Evolutionary conservation across 305 asterid species (phyloP).

Genomic region (Ilex paraguariensis): DNA sequence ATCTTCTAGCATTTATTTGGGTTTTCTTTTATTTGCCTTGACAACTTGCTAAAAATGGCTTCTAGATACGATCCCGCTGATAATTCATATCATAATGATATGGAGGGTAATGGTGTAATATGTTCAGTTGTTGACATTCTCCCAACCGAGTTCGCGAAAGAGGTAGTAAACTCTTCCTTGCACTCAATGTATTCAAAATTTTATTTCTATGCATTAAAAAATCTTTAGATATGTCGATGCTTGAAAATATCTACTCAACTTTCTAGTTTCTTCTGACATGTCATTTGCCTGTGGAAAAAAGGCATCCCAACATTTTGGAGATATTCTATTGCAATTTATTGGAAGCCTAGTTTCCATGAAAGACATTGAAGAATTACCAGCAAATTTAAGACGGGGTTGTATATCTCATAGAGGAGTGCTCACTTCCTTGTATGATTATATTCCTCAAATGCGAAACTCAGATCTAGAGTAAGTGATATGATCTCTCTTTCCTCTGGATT

Average conservation of each 20-base stretch:
- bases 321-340: constrained; percentile 70
- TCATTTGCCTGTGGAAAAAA: constrained; percentile 31
- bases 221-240: no score
- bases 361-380: constrained; percentile 53
- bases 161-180: constrained; percentile 38
- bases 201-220: no score
- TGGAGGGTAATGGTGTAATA: constrained; percentile 80
- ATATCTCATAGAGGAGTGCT: constrained; percentile 69
- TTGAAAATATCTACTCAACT: no score
- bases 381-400: constrained; percentile 79
- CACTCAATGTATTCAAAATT: background rate
- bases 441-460: constrained; percentile 78
- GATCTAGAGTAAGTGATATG: constrained; percentile 58
- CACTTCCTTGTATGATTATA: constrained; percentile 69
- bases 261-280: no score
- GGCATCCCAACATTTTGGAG: constrained; percentile 98
- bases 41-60: constrained; percentile 14
- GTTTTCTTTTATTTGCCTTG: constrained; percentile 1
- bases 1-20: background rate
- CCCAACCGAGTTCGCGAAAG: constrained; percentile 94
- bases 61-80: constrained; percentile 71
- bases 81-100: constrained; percentile 62
- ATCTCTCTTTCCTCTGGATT: constrained; percentile 10
- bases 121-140: constrained; percentile 95
- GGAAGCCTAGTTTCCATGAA: constrained; percentile 66